Base-by-base conservation (phyloP, 2,329 filamentous ascomycete species). In the Stromatinia cepivora region DNA sequence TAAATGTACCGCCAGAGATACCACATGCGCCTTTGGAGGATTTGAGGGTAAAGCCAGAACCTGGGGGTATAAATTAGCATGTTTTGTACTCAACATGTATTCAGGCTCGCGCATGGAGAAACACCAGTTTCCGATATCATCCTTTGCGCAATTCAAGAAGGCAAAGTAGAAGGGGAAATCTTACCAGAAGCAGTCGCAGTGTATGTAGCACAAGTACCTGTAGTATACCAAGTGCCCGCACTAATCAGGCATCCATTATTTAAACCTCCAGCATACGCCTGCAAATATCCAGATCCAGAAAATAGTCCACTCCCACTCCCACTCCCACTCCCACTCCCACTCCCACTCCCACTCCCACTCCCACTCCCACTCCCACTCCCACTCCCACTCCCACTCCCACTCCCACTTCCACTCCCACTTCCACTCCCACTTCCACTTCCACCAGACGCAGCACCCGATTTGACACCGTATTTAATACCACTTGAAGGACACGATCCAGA, bases 121-220 rank as follows among this genome's bases (percentile, higher is more conserved):
- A 39, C 36, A 11, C 10, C 11, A 11, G 36, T 39, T 39, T 39
- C 13, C 36, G 36, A 39, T 39, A 39, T 39, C 0, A 39, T 3
- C 10, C 36, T 39, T 39, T 39, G 36, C 36, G 36, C 36, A 13
- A n/a, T 50, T 22, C 36, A 9, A 36, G 56, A 13, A 15, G 10
- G 22, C 7, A 13, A 42, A 25, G 31, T 9, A 50, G 7, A 15
- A 11, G 22, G 13, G 28, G 10, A n/a, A 4, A 42, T 20, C 57
- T 88, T 87, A 54, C 83, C 84, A 28, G 79, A 84, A 58, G 81
- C 70, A 5, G 84, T 79, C 6, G 87, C 87, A 0, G 84, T 87
- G 77, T 87, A 90, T 0, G 86, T 90, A 0, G 90, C 90, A 75
- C 89, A 92, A 0, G 88, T 90, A 2, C 89, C 89, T 1, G 82